Conservation (phyloP, 495 filamentous ascomycete species). For the Lasiosphaeria hispida region DNA sequence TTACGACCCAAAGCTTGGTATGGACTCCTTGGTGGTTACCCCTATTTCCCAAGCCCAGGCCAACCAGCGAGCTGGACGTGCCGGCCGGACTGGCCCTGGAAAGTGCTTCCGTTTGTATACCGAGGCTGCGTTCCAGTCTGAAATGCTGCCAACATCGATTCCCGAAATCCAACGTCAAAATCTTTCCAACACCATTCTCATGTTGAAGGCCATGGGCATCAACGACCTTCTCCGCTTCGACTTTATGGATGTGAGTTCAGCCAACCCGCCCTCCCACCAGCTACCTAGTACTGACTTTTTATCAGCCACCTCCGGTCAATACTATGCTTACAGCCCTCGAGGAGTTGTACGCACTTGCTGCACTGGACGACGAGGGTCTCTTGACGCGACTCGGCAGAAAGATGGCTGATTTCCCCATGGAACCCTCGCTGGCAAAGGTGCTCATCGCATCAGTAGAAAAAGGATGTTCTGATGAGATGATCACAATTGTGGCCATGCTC, state of each 20-base stretch:
- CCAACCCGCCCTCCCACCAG: neutral
- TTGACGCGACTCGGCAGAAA: constrained; percentile 89
- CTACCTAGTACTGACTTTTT: neutral
- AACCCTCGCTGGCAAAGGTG: constrained; percentile 82
- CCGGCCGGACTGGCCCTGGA: constrained; percentile 90
- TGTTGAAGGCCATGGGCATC: constrained; percentile 99
- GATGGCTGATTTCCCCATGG: constrained; percentile 97
- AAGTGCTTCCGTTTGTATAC: constrained; percentile 97
- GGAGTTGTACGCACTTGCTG: constrained; percentile 88
- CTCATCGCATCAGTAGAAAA: constrained; percentile 84
- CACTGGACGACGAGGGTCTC: constrained; percentile 94
- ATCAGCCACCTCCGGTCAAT: constrained; percentile 76
- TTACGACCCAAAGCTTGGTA: constrained; percentile 94
- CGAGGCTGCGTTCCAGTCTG: constrained; percentile 89
- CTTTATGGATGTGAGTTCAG: constrained; percentile 84
- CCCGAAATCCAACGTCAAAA: constrained; percentile 98
- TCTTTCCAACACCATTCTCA: constrained; percentile 89
- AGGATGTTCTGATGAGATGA: constrained; percentile 87
- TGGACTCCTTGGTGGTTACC: constrained; percentile 94
- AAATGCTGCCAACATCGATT: constrained; percentile 95
- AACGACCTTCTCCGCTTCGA: constrained; percentile 97
- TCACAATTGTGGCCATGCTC: constrained; percentile 94
- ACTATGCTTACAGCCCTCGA: constrained; percentile 96
- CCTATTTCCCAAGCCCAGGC: constrained; percentile 97
- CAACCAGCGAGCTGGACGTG: constrained; percentile 89